These are phyloP conservation scores for Nephromyces sp. DNA, from an alignment of 169 alveolate genomes.

Conservation along the genomic window DNA sequence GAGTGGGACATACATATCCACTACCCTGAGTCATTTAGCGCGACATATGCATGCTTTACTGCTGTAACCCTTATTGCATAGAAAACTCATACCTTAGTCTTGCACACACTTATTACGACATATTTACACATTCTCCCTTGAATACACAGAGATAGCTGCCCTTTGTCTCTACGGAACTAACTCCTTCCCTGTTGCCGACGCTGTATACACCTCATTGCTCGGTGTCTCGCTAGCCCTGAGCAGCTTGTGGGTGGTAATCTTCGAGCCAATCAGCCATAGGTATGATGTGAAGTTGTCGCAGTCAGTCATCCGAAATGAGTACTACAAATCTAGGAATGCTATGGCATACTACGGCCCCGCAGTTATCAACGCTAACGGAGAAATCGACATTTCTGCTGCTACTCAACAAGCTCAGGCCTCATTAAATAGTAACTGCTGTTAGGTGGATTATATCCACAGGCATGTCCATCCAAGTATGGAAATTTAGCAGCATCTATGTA, in stretches of 20 bases:
- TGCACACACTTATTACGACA: too few relatives aligned
- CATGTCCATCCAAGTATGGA: too few relatives aligned
- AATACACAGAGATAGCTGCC: slow-evolving; percentile 54
- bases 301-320: slow-evolving; percentile 79
- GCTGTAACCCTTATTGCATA: too few relatives aligned
- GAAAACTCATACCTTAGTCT: too few relatives aligned
- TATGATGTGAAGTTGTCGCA: slow-evolving; percentile 76
- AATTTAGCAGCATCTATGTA: too few relatives aligned
- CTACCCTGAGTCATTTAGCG: too few relatives aligned
- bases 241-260: slow-evolving; percentile 69
- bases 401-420: slow-evolving; percentile 33
- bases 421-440: slow-evolving; percentile 6
- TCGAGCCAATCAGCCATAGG: slow-evolving; percentile 75
- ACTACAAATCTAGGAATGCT: slow-evolving; percentile 79
- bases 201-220: slow-evolving; percentile 57
- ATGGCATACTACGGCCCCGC: slow-evolving; percentile 88
- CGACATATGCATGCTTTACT: too few relatives aligned
- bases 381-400: slow-evolving; percentile 65
- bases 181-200: slow-evolving; percentile 52
- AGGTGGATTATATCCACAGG: too few relatives aligned
- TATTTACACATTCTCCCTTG: too few relatives aligned
- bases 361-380: slow-evolving; percentile 76
- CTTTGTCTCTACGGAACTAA: slow-evolving; percentile 52
- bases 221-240: slow-evolving; percentile 58
- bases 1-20: too few relatives aligned